Evolutionary conservation across 2,329 filamentous ascomycete species (phyloP), one percentile per base, ranked within the genome.

Genomic region (Taxawa tesnikishii): DNA sequence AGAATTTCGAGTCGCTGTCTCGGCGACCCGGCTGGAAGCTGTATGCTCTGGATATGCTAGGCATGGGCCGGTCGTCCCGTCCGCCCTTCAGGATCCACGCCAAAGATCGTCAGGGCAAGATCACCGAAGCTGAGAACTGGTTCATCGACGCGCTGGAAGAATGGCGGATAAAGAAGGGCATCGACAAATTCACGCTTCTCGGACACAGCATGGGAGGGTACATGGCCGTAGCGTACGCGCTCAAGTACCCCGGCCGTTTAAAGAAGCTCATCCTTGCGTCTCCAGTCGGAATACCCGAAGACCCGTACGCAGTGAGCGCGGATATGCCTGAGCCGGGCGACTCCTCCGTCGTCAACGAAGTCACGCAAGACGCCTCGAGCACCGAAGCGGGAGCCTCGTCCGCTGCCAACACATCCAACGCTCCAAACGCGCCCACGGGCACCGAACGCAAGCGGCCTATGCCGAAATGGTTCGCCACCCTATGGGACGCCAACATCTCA

Each of bases 401-500:
- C n/a, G n/a, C n/a, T n/a, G 70, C 72, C 46, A 70, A 71, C 39
- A 68, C 70, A 42, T 54, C 71, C 32, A 70, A 69, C 34, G 58
- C 61, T 14, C 53, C 58, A 15, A 55, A 59, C 8, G 46, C 59
- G 11, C 51, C 50, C 31, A 25, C 43, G 35, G 37, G 47, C 17
- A 46, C 50, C 23, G 46, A 46, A 42, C 56, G 69, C 1, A 70
- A 73, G 1, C 61, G 68, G 13, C 79, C 76, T 2, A 56, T 90
- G 3, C 84, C 87, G 0, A 76, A 79, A 55, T 94, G 88, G 87
- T 65, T 96, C 13, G 76, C 78, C 34, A 94, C 87, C 60, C 73
- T 98, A 4, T 98, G 90, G 90, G 90, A 98, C 44, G 82, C 85
- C 44, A 98, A 98, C 51, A 75, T 96, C 41, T 94, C 87, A 0